Base-by-base conservation (phyloP, 352 stramenopile species). In the Phytophthora rubi region DNA sequence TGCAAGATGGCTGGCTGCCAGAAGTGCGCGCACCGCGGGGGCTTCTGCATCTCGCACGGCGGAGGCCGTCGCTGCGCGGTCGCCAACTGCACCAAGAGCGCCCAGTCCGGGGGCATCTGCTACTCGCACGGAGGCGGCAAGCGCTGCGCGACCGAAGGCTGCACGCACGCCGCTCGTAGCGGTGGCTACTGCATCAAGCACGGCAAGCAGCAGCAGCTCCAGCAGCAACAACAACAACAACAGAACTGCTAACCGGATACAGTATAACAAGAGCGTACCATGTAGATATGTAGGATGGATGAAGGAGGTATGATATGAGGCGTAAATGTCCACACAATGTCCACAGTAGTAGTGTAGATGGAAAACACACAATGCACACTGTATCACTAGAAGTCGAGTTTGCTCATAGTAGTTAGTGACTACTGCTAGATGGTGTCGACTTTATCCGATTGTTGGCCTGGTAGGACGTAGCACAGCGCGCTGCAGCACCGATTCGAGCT, bases 101-200 rank as follows among this genome's bases (percentile, higher is more conserved):
- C 88, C 8, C 88, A 94, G 73, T 92, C 86, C 13, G 87, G 87
- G 23, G 88, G 88, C 37, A 88, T 92, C 45, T 95, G 88, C 81
- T 94, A 94, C 80, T 89, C 84, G 33, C 88, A 95, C 63, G 88
- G 88, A 56, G 88, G 88, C 6, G 88, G 88, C 68, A 95, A 95
- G 66, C 88, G 88, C 37, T 95, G 88, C 59, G 83, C 81, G 16
- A 88, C 85, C 2, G 76, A 86, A 52, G 83, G 84, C 45, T 95
- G 88, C 74, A 89, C 80, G 13, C 86, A 95, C 62, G 86, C 86
- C 2, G 88, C 88, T 30, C 86, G 86, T n/a, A 90, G 81, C 32
- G 84, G 86, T 10, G 88, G 88, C 68, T 94, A 83, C 53, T 95
- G 88, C 68, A 95, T 94, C 65, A 92, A 92, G 48, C 88, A 95